Conservation (phyloP, 208 protist genomes). For the Porcisia hertigi region DNA sequence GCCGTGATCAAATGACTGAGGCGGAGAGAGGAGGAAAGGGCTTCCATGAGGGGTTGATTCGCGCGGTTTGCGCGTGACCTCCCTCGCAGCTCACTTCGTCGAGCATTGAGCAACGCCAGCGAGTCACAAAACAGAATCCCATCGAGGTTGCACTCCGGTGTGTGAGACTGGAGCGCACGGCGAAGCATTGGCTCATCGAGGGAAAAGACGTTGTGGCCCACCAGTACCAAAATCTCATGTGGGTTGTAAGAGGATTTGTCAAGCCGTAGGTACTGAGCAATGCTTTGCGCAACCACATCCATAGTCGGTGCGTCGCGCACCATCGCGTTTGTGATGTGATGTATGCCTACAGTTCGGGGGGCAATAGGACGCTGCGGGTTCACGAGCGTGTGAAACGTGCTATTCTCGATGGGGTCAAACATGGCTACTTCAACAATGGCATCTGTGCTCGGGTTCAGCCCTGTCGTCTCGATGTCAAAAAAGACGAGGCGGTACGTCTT, state of each 20-base stretch:
- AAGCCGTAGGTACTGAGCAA: constrained; percentile 73
- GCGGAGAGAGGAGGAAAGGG: constrained; percentile 64
- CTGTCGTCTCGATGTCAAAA: constrained; percentile 90
- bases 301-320: constrained; percentile 63
- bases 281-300: constrained; percentile 48
- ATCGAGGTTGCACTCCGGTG: constrained; percentile 39
- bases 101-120: constrained; percentile 45
- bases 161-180: constrained; percentile 51
- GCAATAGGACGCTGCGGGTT: constrained; percentile 71
- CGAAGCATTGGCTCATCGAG: constrained; percentile 88
- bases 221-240: constrained; percentile 69
- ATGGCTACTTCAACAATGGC: constrained; percentile 83
- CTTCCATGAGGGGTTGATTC: constrained; percentile 52
- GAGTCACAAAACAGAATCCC: constrained; percentile 87
- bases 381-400: constrained; percentile 74
- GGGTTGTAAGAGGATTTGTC: constrained; percentile 36
- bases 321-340: constrained; percentile 84
- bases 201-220: constrained; percentile 86
- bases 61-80: constrained; percentile 11
- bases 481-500: constrained; percentile 58
- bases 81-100: constrained; percentile 10
- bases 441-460: constrained; percentile 78
- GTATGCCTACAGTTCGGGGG: constrained; percentile 66
- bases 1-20: constrained; percentile 65
- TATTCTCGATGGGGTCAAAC: constrained; percentile 83